Evolutionary conservation across 257 asterid genomes (phyloP).

Genomic region (Solanum rostratum): DNA sequence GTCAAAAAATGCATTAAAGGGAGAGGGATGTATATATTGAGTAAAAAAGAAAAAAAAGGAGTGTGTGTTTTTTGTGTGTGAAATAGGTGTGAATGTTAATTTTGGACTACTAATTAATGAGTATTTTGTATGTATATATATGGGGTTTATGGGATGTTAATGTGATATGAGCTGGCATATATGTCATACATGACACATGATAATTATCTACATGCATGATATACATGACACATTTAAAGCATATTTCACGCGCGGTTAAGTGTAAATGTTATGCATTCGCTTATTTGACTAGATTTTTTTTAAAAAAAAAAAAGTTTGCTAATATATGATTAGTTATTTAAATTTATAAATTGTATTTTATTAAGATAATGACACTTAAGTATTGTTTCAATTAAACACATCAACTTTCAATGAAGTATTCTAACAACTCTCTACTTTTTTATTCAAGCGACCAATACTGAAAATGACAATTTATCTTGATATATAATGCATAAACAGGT

Average conservation of each 20-base stretch:
- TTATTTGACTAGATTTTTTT: not conserved
- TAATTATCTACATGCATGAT: not conserved
- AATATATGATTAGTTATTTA: not conserved
- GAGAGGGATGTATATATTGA: not conserved
- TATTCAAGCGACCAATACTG: too few relatives aligned
- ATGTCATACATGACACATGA: conserved; percentile 14
- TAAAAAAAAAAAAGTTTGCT: accelerated
- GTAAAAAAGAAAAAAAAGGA: not conserved
- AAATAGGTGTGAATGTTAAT: not conserved
- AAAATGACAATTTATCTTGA: too few relatives aligned
- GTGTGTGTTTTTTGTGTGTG: not conserved
- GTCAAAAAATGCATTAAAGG: conserved; percentile 25
- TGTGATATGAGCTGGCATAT: conserved; percentile 31
- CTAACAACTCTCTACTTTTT: accelerated
- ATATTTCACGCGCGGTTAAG: not conserved
- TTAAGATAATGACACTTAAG: accelerated
- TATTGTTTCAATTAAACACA: not conserved
- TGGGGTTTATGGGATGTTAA: not conserved
- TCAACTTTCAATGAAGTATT: not conserved
- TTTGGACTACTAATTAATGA: not conserved
- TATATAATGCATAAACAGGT: too few relatives aligned
- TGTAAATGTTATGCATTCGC: not conserved
- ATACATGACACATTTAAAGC: conserved; percentile 6
- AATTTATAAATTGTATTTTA: not conserved
- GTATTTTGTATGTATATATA: not conserved